Base-by-base conservation (phyloP, 768 basidiomycete species). In the Suillus bovinus region DNA sequence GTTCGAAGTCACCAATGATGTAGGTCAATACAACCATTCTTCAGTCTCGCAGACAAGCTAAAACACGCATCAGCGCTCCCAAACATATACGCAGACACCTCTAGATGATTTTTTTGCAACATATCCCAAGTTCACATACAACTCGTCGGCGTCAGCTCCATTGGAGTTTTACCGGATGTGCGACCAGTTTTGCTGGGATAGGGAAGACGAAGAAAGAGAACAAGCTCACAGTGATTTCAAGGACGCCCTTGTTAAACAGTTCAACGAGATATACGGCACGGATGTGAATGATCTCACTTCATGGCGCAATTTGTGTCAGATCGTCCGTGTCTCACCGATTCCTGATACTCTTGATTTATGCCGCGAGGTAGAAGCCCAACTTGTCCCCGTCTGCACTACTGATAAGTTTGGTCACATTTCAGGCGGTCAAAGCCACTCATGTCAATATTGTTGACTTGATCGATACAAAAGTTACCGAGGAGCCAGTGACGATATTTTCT, bases 361-460 rank as follows among this genome's bases (percentile, higher is more conserved):
- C 63, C 65, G 63, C 27, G 55, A 62, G 24, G 72, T 67, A 52
- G 17, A 64, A 60, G 7, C 24, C 5, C 36, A 2, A 38, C 58
- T 29, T 5, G 41, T 46, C 9, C 3, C 22, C 17, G 3, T 17
- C 54, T 38, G 54, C 10, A 17, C 17, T 39, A 24, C 22, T 63
- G 38, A 33, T 41, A 41, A 44, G 29, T 6, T 1, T 13, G 24
- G 17, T 11, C 17, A n/a, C 16, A 24, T 20, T 52, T 20, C 7
- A 75, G 75, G 42, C 59, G 10, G 61, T 74, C 2, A 63, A 65
- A 61, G 66, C 65, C 10, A 67, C 67, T 1, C 68, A 72, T 14
- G 69, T 78, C 50, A 75, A 78, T 47, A 66, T 77, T 4, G 66
- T 74, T 27, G 73, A 77, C 52, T 67, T 78, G 42, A 49, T 76